These are phyloP conservation scores for Diaporthe humulicola DNA, from an alignment of 2,329 filamentous ascomycete genomes.

Conservation along the genomic window DNA sequence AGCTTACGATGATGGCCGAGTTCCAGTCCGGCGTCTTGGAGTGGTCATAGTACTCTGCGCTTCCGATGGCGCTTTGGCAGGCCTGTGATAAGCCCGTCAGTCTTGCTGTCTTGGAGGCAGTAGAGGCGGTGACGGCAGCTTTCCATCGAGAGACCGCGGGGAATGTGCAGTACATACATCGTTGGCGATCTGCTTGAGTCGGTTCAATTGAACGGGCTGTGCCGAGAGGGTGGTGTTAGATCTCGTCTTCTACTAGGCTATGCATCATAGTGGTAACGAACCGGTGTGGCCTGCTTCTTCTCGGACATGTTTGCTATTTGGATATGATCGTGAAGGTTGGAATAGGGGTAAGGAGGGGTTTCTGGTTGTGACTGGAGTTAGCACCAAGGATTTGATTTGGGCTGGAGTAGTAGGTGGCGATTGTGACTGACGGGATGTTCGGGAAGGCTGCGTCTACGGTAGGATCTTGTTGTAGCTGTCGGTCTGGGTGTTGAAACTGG, in stretches of 20 bases:
- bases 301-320: slow-evolving; percentile 36
- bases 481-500: background rate
- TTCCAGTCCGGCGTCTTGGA: slow-evolving; percentile 90
- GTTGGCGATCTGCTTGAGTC: slow-evolving; percentile 87
- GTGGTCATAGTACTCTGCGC: slow-evolving; percentile 87
- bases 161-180: slow-evolving; percentile 73
- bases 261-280: slow-evolving; percentile 7
- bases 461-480: background rate
- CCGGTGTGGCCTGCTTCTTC: slow-evolving; percentile 39
- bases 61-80: slow-evolving; percentile 82
- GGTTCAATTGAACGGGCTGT: slow-evolving; percentile 81
- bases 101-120: background rate
- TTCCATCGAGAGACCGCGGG: slow-evolving; percentile 7
- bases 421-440: slow-evolving; percentile 11
- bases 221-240: slow-evolving; percentile 29
- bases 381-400: background rate
- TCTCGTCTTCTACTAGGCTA: background rate
- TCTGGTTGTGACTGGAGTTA: slow-evolving; percentile 8
- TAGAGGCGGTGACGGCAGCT: background rate
- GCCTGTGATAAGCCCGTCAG: slow-evolving; percentile 67
- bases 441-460: background rate
- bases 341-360: slow-evolving; percentile 35
- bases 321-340: background rate
- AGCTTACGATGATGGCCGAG: slow-evolving; percentile 87
- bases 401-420: background rate